Evolutionary conservation across 345 rosid genomes (phyloP), one percentile per base, ranked within the genome.

Genomic region (Populus tremula): DNA sequence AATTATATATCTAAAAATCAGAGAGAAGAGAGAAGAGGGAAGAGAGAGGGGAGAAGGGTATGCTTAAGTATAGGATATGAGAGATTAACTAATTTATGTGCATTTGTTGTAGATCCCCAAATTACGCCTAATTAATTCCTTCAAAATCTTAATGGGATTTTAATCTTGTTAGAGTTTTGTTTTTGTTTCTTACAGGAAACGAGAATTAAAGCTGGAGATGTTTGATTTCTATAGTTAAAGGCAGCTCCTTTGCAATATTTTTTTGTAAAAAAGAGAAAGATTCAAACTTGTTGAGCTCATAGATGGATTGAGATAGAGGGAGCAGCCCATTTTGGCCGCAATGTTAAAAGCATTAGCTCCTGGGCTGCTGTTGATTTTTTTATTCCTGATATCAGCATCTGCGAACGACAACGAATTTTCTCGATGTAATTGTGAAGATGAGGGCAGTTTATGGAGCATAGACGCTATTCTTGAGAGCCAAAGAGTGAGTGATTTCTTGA

Each of bases 361-460:
- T 76, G 86, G 83, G 87, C 83, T 82, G 84, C 84, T 91, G 59
- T 77, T 89, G 83, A 83, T 89, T 73, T 80, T 80, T 56, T 82
- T 84, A 23, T 74, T 91, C 75, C 73, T 91, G 20, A 27, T 85
- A 13, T 77, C 84, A 1, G 78, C 82, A 4, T 81, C 88, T 0
- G 80, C 87, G 27, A 88, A 85, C 8, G 85, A 83, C 23, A 79
- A 77, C 79, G 87, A 89, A 12, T 89, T 82, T 38, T 76, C 93
- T 0, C 73, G 90, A 71, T 96, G 99, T 78, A 96, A 92, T 38
- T 96, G 99, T 69, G 99, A 93, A 21, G 93, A 96, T 76, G 99
- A 96, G 78, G 98, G 88, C 33, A 83, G 90, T 71, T 82, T 88
- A 31, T 93, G 96, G 98, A 89, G 88, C 80, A 83, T 90, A 33